These are phyloP conservation scores for Pseudonitzschia multistriata DNA, from an alignment of 108 stramenopile species.

Conservation along the genomic window DNA sequence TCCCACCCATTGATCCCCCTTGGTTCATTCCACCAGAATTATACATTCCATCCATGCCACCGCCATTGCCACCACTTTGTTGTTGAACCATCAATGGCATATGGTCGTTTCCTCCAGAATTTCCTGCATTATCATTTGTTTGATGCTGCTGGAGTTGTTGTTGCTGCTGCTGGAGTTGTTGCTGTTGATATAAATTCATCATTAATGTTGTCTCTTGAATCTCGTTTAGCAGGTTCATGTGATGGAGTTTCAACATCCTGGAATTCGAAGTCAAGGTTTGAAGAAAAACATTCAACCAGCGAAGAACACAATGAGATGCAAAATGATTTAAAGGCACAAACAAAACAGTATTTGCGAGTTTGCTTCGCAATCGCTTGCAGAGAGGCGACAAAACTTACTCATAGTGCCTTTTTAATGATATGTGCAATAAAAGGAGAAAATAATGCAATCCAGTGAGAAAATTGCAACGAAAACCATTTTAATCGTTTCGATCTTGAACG, in stretches of 20 bases:
- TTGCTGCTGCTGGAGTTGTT: conserved; percentile 67
- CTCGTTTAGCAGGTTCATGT: conserved; percentile 91
- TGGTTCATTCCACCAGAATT: conserved; percentile 13
- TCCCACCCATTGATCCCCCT: conserved; percentile 13
- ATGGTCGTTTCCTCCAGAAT: conserved; percentile 21
- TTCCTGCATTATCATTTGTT: conserved; percentile 9
- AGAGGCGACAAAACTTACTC: conserved; percentile 28
- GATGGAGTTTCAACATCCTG: conserved; percentile 90
- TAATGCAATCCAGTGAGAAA: neutral
- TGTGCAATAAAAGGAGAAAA: neutral
- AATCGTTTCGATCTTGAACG: neutral
- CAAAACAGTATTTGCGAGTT: neutral
- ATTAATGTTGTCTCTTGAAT: conserved; percentile 91
- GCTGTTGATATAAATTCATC: conserved; percentile 86
- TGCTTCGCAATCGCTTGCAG: neutral
- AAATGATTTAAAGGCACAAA: neutral
- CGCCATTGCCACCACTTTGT: conserved; percentile 9
- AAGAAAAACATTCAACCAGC: neutral
- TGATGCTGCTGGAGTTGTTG: conserved; percentile 57
- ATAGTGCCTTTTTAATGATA: conserved; percentile 33
- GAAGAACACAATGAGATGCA: neutral
- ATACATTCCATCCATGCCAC: conserved; percentile 19
- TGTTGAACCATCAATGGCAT: conserved; percentile 37
- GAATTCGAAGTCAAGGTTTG: conserved; percentile 11
- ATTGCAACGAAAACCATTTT: neutral